Conservation (phyloP, 108 stramenopile species). For the Cyclotella choctawhatcheeana region DNA sequence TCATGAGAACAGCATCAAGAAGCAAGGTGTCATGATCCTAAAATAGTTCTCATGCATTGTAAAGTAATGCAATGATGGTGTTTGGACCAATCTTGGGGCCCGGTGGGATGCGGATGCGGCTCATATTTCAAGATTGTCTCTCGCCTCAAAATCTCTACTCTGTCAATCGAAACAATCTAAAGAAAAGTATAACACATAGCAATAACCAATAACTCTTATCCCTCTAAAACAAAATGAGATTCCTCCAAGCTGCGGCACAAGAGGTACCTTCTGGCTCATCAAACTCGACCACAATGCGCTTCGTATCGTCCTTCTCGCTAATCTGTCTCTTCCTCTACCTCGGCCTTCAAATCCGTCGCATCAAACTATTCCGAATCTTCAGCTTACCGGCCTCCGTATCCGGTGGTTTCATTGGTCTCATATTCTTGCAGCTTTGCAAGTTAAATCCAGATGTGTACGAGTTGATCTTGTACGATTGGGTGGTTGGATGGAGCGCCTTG, state of each 20-base stretch:
- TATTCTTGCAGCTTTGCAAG: constrained; percentile 1
- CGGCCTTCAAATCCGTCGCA: constrained; percentile 6
- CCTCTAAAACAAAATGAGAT: not conserved
- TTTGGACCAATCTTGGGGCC: no score
- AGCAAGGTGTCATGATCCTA: no score
- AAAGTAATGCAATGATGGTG: no score
- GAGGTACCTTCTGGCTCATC: not conserved
- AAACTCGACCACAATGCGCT: not conserved
- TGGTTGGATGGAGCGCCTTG: constrained; percentile 1
- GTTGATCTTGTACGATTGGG: constrained; percentile 7
- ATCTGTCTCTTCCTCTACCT: constrained; percentile 5
- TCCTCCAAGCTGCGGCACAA: not conserved
- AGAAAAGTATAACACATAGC: no score
- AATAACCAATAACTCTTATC: no score
- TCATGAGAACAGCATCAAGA: no score
- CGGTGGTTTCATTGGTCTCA: constrained; percentile 1
- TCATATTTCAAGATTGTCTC: no score
- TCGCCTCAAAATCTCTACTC: no score
- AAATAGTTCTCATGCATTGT: no score
- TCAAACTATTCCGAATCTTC: constrained; percentile 4
- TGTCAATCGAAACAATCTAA: no score
- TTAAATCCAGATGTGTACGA: constrained; percentile 2
- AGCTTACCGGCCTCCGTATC: not conserved
- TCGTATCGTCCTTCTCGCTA: constrained; percentile 3
- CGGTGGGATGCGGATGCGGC: no score